Conservation (phyloP, 306 rosid genomes). For the Citrullus amarus region DNA sequence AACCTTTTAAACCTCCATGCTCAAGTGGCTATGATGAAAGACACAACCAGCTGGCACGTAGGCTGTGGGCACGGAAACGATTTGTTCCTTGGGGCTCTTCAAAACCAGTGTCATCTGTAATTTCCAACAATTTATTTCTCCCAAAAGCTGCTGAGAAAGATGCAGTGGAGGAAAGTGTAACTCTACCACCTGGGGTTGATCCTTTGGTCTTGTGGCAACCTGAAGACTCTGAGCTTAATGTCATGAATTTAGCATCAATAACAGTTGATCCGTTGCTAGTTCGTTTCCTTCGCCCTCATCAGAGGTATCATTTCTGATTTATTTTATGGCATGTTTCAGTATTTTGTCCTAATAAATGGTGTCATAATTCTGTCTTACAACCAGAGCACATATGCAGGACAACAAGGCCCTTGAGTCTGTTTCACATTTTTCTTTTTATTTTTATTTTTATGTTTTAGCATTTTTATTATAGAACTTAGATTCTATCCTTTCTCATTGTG, state of each 20-base stretch:
- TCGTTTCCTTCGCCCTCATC: slow-evolving; percentile 85
- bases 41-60: slow-evolving; percentile 53
- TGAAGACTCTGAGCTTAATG: slow-evolving; percentile 27
- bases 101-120: slow-evolving; percentile 25
- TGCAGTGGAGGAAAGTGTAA: slow-evolving; percentile 26
- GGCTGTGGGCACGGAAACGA: slow-evolving; percentile 74
- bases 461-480: not conserved
- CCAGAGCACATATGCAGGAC: not conserved
- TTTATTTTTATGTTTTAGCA: not conserved
- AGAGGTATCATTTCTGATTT: slow-evolving; percentile 39
- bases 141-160: slow-evolving; percentile 21
- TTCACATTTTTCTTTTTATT: not conserved
- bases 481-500: not conserved
- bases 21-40: slow-evolving; percentile 32
- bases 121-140: slow-evolving; percentile 19
- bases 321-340: not conserved
- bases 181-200: slow-evolving; percentile 61
- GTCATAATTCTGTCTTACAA: not conserved
- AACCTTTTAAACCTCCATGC: slow-evolving; percentile 83
- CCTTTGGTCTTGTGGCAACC: slow-evolving; percentile 84
- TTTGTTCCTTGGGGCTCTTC: slow-evolving; percentile 92
- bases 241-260: slow-evolving; percentile 29
- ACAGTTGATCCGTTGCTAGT: slow-evolving; percentile 73
- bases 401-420: not conserved
- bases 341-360: not conserved